phyloP scores from a whole-genome alignment of 1,284 basidiomycete species.

The Puccinia brachypodii region DNA sequence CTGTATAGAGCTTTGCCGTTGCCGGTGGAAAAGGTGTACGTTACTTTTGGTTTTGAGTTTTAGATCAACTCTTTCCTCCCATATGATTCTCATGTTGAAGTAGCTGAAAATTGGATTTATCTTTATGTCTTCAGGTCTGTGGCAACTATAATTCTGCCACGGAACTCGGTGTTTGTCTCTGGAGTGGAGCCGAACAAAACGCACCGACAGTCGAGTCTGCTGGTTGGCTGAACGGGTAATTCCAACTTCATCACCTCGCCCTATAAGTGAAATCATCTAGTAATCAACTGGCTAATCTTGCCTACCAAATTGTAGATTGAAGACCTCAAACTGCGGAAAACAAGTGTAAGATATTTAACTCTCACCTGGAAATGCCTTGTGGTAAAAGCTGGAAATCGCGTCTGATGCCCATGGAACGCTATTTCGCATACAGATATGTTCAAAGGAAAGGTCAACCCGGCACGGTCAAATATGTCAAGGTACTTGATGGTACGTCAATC shows the following conservation, averaged over 20 bases:
- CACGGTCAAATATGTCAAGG: not conserved
- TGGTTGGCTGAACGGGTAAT: constrained; percentile 34
- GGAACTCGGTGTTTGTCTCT: constrained; percentile 21
- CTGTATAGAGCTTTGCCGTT: not conserved
- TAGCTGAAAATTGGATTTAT: too few relatives aligned
- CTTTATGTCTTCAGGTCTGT: not conserved
- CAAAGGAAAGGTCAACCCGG: constrained; percentile 18
- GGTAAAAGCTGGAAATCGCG: too few relatives aligned
- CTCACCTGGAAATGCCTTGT: too few relatives aligned
- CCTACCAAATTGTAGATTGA: too few relatives aligned
- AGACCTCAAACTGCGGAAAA: constrained; percentile 12
- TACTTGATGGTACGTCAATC: not conserved
- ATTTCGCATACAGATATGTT: too few relatives aligned
- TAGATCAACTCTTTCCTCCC: not conserved
- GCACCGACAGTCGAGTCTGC: not conserved
- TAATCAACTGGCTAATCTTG: too few relatives aligned
- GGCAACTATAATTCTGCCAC: not conserved
- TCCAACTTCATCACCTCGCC: too few relatives aligned
- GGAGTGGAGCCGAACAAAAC: constrained; percentile 9
- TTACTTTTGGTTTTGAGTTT: too few relatives aligned
- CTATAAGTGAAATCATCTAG: too few relatives aligned
- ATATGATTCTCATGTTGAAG: too few relatives aligned
- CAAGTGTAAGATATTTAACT: not conserved
- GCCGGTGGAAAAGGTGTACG: too few relatives aligned
- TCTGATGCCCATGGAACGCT: too few relatives aligned